Base-by-base conservation (phyloP, 2,329 filamentous ascomycete genomes). In the Alternaria sp. region DNA sequence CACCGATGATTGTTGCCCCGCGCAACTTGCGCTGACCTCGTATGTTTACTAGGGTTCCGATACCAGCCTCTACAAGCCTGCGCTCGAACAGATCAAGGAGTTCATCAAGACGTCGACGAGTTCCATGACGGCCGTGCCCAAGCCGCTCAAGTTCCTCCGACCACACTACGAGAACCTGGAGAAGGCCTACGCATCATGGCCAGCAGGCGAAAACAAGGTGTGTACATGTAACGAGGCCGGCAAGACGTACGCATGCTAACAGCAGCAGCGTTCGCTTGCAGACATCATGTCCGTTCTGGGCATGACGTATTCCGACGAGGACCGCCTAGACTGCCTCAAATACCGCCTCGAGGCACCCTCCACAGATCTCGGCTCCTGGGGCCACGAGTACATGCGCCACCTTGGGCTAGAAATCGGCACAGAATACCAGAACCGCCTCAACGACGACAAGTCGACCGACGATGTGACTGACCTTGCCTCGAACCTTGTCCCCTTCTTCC, bases 61-160 rank as follows among this genome's bases (percentile, higher is more conserved):
- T 80, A 85, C 86, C 67, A 88, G 88, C 58, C 90, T 98, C 69
- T 97, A 98, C 83, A 94, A 93, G 78, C 87, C 93, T 59, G 91
- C 95, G 54, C 84, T 99, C 68, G 93, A 98, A 80, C 90, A 93
- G 68, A 97, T 99, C 88, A 98, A 97, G 84, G 92, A 89, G 73
- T 96, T 92, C 76, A 99, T 99, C 84, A 98, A 97, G 84, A 99
- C 95, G 55, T 97, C 95, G 60, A 99, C 95, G 67, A 98, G 93
- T 59, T 99, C 96, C 44, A 99, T 99, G 95, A 99, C 95, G 48
- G 95, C 95, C 60, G 95, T 99, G 62, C 95, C 96, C 24, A 99
- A 99, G 81, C 95, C 95, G 33, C 86, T 99, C 72, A 99, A 99
- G 81, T 99, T 99, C 79, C 86, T 99, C 65, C 88, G 95, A 82